Conservation (phyloP, 805 yeast species). For the Pichia scutulata region DNA sequence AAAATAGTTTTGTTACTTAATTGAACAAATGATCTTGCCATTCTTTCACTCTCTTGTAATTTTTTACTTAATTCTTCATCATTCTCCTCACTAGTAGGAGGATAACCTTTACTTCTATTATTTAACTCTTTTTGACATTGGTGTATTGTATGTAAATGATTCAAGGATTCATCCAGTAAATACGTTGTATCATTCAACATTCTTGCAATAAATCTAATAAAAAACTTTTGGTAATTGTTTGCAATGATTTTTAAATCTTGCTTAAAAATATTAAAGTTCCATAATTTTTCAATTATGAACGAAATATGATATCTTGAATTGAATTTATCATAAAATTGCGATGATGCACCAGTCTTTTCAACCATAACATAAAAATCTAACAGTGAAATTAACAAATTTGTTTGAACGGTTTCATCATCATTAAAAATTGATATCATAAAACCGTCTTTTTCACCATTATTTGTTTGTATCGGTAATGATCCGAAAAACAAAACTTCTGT, state of each 20-base stretch:
- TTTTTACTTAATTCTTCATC: conserved; percentile 54
- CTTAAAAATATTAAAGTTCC: conserved; percentile 67
- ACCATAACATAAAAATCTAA: conserved; percentile 89
- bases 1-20: conserved; percentile 76
- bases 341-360: conserved; percentile 91
- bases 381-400: conserved; percentile 71
- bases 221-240: conserved; percentile 65
- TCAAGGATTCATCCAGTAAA: conserved; percentile 81
- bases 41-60: conserved; percentile 58
- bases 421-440: conserved; percentile 62
- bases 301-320: conserved; percentile 85
- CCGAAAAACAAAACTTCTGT: conserved; percentile 79
- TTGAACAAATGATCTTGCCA: conserved; percentile 75
- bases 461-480: conserved; percentile 40
- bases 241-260: conserved; percentile 64
- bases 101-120: conserved; percentile 34
- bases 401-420: conserved; percentile 50
- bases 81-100: conserved; percentile 38
- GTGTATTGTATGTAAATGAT: conserved; percentile 72
- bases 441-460: conserved; percentile 52
- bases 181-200: conserved; percentile 93
- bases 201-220: conserved; percentile 87
- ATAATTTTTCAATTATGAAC: conserved; percentile 69
- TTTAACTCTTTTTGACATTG: conserved; percentile 59
- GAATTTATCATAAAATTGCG: conserved; percentile 94